Evolutionary conservation across 805 yeast genomes (phyloP), one percentile per base, ranked within the genome.

Genomic region (Schwanniomyces yamadae): DNA sequence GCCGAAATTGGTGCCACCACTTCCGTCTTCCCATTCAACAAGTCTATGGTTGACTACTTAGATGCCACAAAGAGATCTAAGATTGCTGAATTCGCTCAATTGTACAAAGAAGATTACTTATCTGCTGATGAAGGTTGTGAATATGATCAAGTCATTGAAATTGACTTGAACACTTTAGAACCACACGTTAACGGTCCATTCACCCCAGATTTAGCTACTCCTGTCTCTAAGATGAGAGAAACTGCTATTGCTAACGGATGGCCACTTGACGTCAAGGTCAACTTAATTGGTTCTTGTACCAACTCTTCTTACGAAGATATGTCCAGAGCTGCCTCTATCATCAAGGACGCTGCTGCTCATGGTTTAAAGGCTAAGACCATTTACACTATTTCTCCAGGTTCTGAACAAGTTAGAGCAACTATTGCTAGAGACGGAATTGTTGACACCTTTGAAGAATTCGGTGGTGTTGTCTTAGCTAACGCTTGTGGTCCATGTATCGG

Each of bases 401-500:
- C 96, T 40, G 98, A 91, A 74, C 97, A 91, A 73, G 85, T 91
- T 51, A 86, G 98, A 73, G 97, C 98, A 48, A 91, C 98, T 48
- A 91, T 91, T 63, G 96, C 84, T 62, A 84, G 96, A 67, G 98
- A 91, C 65, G 97, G 98, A 45, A 83, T 85, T 65, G 79, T 91
- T 52, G 73, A 83, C 52, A 84, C 93, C 50, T 89, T 91, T 68
- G 80, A 82, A 59, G 88, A 87, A 57, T 85, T 84, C 55, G 97
- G 97, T 52, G 98, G 95, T 63, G 77, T 83, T 43, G 97, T 91
- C 37, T 74, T 91, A 60, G 97, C 98, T 44, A 91, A 91, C 62
- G 98, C 98, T 41, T 91, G 98, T 77, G 98, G 98, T 59, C 98
- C 98, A 61, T 90, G 98, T 78, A 90, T 90, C 61, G 98, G 98